Evolutionary conservation across 208 protist species (phyloP), one percentile per base, ranked within the genome.

Genomic region (Tritrichomonas foetus): DNA sequence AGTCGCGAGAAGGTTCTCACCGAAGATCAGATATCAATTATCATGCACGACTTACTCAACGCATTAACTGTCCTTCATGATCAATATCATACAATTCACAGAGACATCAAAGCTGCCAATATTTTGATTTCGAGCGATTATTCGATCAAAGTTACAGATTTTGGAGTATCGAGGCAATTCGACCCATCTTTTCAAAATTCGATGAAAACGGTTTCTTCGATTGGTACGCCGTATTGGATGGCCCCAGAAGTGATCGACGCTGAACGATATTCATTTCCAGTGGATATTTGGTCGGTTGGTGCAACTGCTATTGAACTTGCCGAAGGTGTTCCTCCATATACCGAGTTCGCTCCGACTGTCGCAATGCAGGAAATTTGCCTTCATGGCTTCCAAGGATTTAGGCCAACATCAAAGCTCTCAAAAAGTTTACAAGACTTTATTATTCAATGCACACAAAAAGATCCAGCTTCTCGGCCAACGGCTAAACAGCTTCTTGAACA

Each of bases 81-180:
- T 33, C 25, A 89, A n/a, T 33, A 89, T 36, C 44, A 89, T 33
- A n/a, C 97, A 93, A 96, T 98, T 47, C 98, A 98, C 92, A 94
- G 98, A 53, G 98, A 99, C 94, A 97, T 98, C 66, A 98, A 98
- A 94, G 95, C 94, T 39, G 93, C 92, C 39, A 95, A 95, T 39
- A 89, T 72, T 30, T 80, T 94, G 49, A 49, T 95, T 11, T 92
- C 66, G 0, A 47, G 49, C 16, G 8, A 94, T 0, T 95, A 94
- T 27, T 13, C 0, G 30, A 66, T 80, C 33, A 95, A 95, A 75
- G 66, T 96, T 27, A 94, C 95, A 50, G 95, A 96, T 84, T 96
- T 96, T 72, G 95, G 95, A 25, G 94, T 95, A 44, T 80, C 61
- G 0, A 22, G 53, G 49, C 13, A 93, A 55, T 93, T 92, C 5